Base-by-base conservation (phyloP, 495 filamentous ascomycete species). In the Aspergillus saccharolyticus region DNA sequence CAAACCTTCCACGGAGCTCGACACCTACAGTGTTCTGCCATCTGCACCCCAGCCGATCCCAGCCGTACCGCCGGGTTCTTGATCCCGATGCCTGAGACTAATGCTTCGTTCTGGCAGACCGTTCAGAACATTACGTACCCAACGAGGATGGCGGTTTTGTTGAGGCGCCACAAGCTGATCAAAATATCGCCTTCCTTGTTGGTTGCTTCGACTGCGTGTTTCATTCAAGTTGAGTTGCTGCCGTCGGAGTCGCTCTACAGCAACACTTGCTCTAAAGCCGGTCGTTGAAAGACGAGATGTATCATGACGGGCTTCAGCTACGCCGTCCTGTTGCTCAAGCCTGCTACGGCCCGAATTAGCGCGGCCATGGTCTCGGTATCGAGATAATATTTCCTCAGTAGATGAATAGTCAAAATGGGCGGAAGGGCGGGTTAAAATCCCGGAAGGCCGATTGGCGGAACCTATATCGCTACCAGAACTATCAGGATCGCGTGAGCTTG, bases 41-140 rank as follows among this genome's bases (percentile, higher is more conserved):
- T 90, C 82, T 15, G 78, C 77, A 54, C 85, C 87, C 86, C 87
- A 90, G 9, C 81, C 78, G 54, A 89, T 68, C 17, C 89, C 89
- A 48, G 86, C 85, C 1, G 87, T 89, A 16, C 72, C 68, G 33
- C 74, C 66, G 25, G 74, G 75, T 28, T 74, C 68, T 42, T 72
- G 68, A 42, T 74, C 70, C 58, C 74, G 56, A 44, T 66, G 57
- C 22, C 60, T 64, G 54, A 70, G 62, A 5, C 66, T 65, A 39
- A 66, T 59, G 43, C 63, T 67, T 60, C 74, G 66, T 25, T 76
- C 74, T 7, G 71, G 69, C 16, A 73, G 67, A 4, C 78, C 76
- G 55, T 75, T 76, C 47, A 76, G 61, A 30, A 73, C 69, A 50
- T 68, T 74, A 48, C 73, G 61, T 20, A 75, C 73, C 76, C 74